Base-by-base conservation (phyloP, 2,329 filamentous ascomycete genomes). In the Trichoderma polysporum region DNA sequence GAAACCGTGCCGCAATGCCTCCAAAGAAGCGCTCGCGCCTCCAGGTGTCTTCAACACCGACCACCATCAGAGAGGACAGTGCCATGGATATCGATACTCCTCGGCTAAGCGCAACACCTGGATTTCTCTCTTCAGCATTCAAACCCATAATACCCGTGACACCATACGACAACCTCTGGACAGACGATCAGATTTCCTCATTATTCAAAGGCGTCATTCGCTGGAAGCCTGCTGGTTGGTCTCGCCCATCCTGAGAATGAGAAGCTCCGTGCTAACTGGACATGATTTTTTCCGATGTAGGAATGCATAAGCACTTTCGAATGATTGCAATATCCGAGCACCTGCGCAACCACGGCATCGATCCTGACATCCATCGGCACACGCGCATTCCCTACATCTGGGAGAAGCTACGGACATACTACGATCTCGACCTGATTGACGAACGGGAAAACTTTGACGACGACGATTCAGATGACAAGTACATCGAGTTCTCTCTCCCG, bases 291-390 rank as follows among this genome's bases (percentile, higher is more conserved):
- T 35, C 9, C 17, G 17, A 69, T 13, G 68, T 71, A 52, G 92
- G 93, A 68, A 91, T 97, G 85, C 93, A 97, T 81, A 96, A 94
- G 77, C 93, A 97, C 78, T 97, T 97, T 76, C 90, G 92, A 68
- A 94, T 97, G 85, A 88, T 97, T 70, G 89, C 92, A 9, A 92
- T 97, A 67, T 90, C 90, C 52, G 89, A 94, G 72, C 88, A 92
- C 72, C 81, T 96, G 68, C 88, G 90, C 71, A 92, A 91, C 72
- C 91, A 94, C 77, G 93, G 93, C 74, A 90, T 91, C 76, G 86
- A 93, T 77, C 86, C 90, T 60, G 84, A 90, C 74, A 72, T 87
- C 71, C 82, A 88, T 72, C 85, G 86, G 17, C 95, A 99, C 80
- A 97, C 93, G 47, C 90, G 91, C 68, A 95, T 97, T 71, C 90